Percentiles rank a stretch among this genome's conserved stretches.
These are phyloP conservation scores for Yamadazyma blattariae DNA, from an alignment of 1,139 yeast species.

Conservation along the genomic window DNA sequence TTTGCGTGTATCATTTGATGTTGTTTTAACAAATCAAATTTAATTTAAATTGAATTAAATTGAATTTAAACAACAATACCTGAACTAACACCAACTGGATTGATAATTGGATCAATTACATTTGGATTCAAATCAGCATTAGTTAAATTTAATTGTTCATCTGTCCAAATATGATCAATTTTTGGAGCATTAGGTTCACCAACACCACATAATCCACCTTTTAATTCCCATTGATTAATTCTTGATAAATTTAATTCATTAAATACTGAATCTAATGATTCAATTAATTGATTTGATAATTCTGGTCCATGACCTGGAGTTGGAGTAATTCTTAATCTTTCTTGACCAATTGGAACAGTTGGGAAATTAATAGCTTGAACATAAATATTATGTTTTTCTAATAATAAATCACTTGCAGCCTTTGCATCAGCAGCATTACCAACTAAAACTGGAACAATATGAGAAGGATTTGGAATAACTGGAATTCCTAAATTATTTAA, in stretches of 20 bases:
- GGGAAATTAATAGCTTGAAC: slow-evolving; percentile 99
- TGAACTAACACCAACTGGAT: slow-evolving; percentile 65
- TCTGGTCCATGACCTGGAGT: slow-evolving; percentile 92
- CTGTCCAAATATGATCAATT: slow-evolving; percentile 77
- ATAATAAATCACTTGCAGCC: slow-evolving; percentile 82
- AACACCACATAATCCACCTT: slow-evolving; percentile 89
- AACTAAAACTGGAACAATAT: slow-evolving; percentile 90
- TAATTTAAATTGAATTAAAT: not conserved
- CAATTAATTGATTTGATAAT: slow-evolving; percentile 70
- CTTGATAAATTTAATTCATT: slow-evolving; percentile 71
- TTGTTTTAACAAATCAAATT: no score
- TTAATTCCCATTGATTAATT: slow-evolving; percentile 69
- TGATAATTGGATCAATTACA: slow-evolving; percentile 57
- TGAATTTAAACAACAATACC: slow-evolving; percentile 40
- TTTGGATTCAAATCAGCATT: slow-evolving; percentile 64
- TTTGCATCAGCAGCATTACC: slow-evolving; percentile 95
- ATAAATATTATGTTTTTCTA: slow-evolving; percentile 81
- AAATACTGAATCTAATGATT: slow-evolving; percentile 80
- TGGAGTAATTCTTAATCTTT: slow-evolving; percentile 94
- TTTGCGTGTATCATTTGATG: no score
- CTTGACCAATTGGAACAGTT: slow-evolving; percentile 94
- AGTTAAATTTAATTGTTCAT: slow-evolving; percentile 62
- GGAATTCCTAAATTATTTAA: slow-evolving; percentile 79
- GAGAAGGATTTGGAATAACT: slow-evolving; percentile 96
- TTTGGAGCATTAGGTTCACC: slow-evolving; percentile 52